A percentile compares a stretch with the other conserved stretches of the same genome.
Conservation (phyloP, 345 rosid genomes). For the Iberis pinnata region DNA sequence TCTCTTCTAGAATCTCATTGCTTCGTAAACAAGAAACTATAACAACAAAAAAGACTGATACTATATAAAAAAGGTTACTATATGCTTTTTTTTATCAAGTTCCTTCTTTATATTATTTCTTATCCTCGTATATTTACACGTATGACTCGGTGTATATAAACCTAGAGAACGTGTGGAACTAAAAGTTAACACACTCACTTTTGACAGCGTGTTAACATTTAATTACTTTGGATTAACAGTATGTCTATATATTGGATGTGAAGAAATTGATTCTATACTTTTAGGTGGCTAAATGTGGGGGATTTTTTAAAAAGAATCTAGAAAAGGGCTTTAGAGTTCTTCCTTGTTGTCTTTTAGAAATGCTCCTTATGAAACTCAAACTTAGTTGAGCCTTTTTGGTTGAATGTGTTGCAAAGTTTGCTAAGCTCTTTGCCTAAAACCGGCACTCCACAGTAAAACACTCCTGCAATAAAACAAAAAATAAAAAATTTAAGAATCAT, state of each 20-base stretch:
- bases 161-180: slow-evolving; percentile 20
- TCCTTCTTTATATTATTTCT: not conserved
- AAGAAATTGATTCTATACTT: slow-evolving; percentile 13
- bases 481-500: not conserved
- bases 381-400: slow-evolving; percentile 86
- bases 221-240: slow-evolving; percentile 3
- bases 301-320: slow-evolving; percentile 26
- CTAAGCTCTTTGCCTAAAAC: slow-evolving; percentile 83
- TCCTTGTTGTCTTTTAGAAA: slow-evolving; percentile 40
- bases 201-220: slow-evolving; percentile 29
- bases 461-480: slow-evolving; percentile 45
- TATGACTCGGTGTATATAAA: slow-evolving; percentile 20
- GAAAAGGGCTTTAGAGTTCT: slow-evolving; percentile 13
- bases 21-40: slow-evolving; percentile 18
- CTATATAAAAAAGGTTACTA: not conserved
- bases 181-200: slow-evolving; percentile 33
- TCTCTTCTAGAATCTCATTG: slow-evolving; percentile 17
- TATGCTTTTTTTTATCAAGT: slow-evolving; percentile 16
- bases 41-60: slow-evolving; percentile 7
- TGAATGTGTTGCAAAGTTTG: slow-evolving; percentile 85
- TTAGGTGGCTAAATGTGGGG: no score
- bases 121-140: slow-evolving; percentile 28
- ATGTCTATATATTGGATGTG: not conserved
- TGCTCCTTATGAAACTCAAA: slow-evolving; percentile 98
- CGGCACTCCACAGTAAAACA: slow-evolving; percentile 95